Base-by-base conservation (phyloP, 805 yeast species). In the Candida nitratophila region DNA sequence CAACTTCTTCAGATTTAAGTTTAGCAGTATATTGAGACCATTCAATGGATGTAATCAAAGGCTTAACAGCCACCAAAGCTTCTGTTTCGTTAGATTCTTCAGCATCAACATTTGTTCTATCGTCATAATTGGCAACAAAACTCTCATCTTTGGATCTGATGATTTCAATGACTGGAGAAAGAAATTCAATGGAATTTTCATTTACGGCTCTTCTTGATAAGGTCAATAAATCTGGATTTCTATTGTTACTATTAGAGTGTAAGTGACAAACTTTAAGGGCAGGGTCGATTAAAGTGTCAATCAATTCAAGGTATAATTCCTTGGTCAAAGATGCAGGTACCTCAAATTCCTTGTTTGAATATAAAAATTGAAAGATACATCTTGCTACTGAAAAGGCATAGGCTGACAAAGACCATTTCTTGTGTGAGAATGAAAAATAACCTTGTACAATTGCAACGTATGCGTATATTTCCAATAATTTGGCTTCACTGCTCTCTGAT, bases 1-100 rank as follows among this genome's bases (percentile, higher is more conserved):
- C 86, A 38, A 88, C 70, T 47, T 86, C 88, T 42, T 86, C 83
- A 51, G 86, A 86, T 48, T 71, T 67, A 21, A 90, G 68, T 6
- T 57, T 56, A 0, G 96, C 96, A 10, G 70, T 64, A 53, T 74
- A 76, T 41, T 64, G 61, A 47, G 75, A 65, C 83, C 83, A 77
- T n/a, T 61, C 48, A 32, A 77, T 63, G 12, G 68, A 56, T 26
- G 63, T 54, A 17, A 63, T 51, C 20, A 59, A 38, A 30, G 49
- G 55, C 11, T 42, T 39, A 12, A 38, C 45, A n/a, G 48, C 47
- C 4, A 52, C 39, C n/a, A n/a, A n/a, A n/a, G n/a, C n/a, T 24
- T 7, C 27, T 6, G 56, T 54, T 20, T 32, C 30, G 40, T 52
- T 21, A 54, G 53, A 21, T 56, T 54, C 4, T 5, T 12, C 24